A percentile compares a stretch with the other conserved stretches of the same genome.
These are phyloP conservation scores for Fusarium sp. DNA, from an alignment of 2,329 filamentous ascomycete genomes.

Conservation along the genomic window DNA sequence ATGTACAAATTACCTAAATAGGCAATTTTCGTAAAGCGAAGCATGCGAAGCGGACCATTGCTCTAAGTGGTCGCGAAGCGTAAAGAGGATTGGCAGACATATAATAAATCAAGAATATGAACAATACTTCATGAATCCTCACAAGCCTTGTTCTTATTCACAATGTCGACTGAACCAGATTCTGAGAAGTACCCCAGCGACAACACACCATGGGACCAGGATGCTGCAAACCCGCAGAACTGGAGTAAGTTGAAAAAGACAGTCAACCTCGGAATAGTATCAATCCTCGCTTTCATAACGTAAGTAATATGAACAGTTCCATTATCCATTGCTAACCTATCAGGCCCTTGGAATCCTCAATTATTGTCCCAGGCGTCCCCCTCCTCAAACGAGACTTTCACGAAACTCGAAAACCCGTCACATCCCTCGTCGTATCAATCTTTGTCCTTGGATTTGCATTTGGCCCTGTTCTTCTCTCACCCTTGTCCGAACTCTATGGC, in stretches of 20 bases:
- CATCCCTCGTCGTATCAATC: constrained; percentile 14
- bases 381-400: constrained; percentile 19
- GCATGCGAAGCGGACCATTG: too few species aligned
- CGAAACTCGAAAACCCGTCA: constrained; percentile 31
- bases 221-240: constrained; percentile 17
- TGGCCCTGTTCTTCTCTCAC: constrained; percentile 14
- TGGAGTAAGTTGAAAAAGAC: constrained; percentile 7
- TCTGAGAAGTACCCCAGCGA: constrained; percentile 1
- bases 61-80: too few species aligned
- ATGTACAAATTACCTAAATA: not conserved
- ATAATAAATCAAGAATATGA: too few species aligned
- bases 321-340: not conserved
- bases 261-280: constrained; percentile 7
- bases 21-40: constrained; percentile 15
- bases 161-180: not conserved
- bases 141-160: not conserved
- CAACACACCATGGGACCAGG: not conserved
- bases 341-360: constrained; percentile 11
- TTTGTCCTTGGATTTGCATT: constrained; percentile 25
- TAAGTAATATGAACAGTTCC: not conserved
- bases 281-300: constrained; percentile 17
- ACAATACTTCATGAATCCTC: too few species aligned
- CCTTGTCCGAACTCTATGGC: constrained; percentile 18
- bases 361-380: constrained; percentile 21
- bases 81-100: too few species aligned